A percentile compares a stretch with the other conserved stretches of the same genome.
Conservation (phyloP, 2,329 filamentous ascomycete species). For the Fusarium sp. region DNA sequence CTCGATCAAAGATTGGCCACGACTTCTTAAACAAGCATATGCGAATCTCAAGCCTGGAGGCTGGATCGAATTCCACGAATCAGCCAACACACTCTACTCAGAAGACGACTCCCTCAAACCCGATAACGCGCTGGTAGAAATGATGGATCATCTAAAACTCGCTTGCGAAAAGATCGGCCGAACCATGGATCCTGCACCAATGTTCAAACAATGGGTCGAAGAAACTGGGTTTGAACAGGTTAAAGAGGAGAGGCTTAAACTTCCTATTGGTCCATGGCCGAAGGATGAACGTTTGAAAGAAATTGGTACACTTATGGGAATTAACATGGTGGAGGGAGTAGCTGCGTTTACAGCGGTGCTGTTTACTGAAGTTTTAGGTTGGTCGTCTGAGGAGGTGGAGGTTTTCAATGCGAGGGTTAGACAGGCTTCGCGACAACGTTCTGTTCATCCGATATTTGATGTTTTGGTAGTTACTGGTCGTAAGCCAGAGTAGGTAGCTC, state of each 20-base stretch:
- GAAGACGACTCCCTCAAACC: conserved; percentile 55
- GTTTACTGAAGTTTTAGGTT: conserved; percentile 54
- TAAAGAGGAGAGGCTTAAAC: conserved; percentile 49
- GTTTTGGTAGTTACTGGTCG: conserved; percentile 48
- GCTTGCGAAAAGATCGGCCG: conserved; percentile 48
- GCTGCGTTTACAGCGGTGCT: conserved; percentile 54
- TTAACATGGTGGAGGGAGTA: conserved; percentile 53
- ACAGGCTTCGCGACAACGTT: conserved; percentile 41
- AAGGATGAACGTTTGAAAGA: conserved; percentile 44
- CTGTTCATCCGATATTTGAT: conserved; percentile 49
- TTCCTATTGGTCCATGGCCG: conserved; percentile 55
- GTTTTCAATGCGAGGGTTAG: conserved; percentile 47
- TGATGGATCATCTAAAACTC: conserved; percentile 41
- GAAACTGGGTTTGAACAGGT: conserved; percentile 54
- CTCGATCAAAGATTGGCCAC: conserved; percentile 50
- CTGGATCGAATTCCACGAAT: conserved; percentile 61
- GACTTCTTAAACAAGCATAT: conserved; percentile 44
- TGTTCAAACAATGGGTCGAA: conserved; percentile 46
- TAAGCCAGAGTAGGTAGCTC: conserved; percentile 36
- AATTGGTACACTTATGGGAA: conserved; percentile 53
- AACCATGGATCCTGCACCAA: conserved; percentile 48
- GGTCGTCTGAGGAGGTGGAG: conserved; percentile 59
- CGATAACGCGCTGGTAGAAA: conserved; percentile 51
- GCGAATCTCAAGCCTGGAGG: conserved; percentile 59
- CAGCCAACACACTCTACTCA: conserved; percentile 52